Percentiles rank a stretch among this genome's conserved stretches.
phyloP scores from a whole-genome alignment of 2,329 filamentous ascomycete species.

The Daldinia eschscholtzii region DNA sequence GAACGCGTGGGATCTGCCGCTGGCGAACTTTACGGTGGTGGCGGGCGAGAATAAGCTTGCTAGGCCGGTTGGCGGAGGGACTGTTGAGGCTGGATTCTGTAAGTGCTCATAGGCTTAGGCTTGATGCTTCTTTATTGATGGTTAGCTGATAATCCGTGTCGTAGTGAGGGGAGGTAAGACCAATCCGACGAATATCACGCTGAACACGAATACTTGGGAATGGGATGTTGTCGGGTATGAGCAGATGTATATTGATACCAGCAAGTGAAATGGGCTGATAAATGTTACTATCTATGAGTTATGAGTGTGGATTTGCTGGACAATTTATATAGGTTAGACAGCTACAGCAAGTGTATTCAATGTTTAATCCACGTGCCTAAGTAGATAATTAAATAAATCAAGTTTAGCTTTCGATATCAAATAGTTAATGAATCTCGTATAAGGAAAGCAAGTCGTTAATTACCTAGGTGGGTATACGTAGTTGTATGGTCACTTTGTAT shows the following conservation, averaged over 20 bases:
- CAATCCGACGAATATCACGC: slow-evolving; percentile 66
- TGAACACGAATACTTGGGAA: slow-evolving; percentile 48
- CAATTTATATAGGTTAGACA: not conserved
- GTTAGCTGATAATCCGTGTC: not conserved
- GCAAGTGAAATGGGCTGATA: slow-evolving; percentile 2
- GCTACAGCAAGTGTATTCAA: not conserved
- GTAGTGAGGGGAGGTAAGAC: slow-evolving; percentile 62
- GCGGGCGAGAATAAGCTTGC: slow-evolving; percentile 70
- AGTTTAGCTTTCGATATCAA: too few species aligned
- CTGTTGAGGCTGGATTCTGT: slow-evolving; percentile 64
- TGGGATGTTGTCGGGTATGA: slow-evolving; percentile 51
- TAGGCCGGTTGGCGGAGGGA: slow-evolving; percentile 58
- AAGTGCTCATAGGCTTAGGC: slow-evolving; percentile 12
- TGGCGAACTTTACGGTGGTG: slow-evolving; percentile 78
- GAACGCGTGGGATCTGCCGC: slow-evolving; percentile 73
- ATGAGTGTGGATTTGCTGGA: not conserved
- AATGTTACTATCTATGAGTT: not conserved
- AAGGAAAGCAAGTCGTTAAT: too few species aligned
- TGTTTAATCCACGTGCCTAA: not conserved
- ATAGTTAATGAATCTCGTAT: too few species aligned
- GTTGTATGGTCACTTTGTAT: too few species aligned
- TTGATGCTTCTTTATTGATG: not conserved
- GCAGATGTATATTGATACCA: slow-evolving; percentile 49
- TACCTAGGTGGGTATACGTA: too few species aligned
- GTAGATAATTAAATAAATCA: too few species aligned